phyloP scores from a whole-genome alignment of 208 protist species.

The Trypanosoma platydactyli region DNA sequence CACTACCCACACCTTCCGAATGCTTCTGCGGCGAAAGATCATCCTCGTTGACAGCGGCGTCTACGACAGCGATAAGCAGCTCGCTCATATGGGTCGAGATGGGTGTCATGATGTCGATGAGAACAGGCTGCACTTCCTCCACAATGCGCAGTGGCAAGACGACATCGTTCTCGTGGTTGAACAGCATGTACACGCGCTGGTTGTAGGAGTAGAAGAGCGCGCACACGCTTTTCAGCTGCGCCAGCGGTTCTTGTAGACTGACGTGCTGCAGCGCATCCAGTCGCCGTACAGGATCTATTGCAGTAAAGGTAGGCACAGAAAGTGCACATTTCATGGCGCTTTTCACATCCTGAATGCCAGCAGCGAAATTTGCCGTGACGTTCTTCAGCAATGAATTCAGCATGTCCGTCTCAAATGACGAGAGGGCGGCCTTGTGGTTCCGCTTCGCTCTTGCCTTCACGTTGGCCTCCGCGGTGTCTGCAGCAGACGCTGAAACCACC shows the following conservation, averaged over 20 bases:
- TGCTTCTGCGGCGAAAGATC: slow-evolving; percentile 2
- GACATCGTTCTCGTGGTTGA: slow-evolving; percentile 28
- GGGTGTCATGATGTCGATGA: slow-evolving; percentile 58
- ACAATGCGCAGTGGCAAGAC: slow-evolving; percentile 47
- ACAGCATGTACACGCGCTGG: slow-evolving; percentile 39
- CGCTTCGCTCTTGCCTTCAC: neutral
- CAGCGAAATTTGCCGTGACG: slow-evolving; percentile 50
- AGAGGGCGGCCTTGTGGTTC: neutral
- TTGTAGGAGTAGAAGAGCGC: slow-evolving; percentile 64
- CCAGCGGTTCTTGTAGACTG: slow-evolving; percentile 65
- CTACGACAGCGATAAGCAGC: slow-evolving; percentile 39
- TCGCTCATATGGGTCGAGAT: slow-evolving; percentile 43
- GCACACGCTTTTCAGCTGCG: slow-evolving; percentile 78
- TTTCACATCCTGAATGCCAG: slow-evolving; percentile 47
- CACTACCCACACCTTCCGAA: slow-evolving; percentile 16
- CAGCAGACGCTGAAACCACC: too few relatives aligned
- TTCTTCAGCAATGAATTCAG: slow-evolving; percentile 64
- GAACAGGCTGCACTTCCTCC: slow-evolving; percentile 69
- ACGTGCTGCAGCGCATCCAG: slow-evolving; percentile 35
- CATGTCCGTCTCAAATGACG: slow-evolving; percentile 54
- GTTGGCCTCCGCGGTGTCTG: too few relatives aligned
- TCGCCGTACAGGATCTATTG: slow-evolving; percentile 35
- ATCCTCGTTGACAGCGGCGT: slow-evolving; percentile 44
- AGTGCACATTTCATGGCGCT: slow-evolving; percentile 51
- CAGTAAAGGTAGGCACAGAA: slow-evolving; percentile 42